Conservation (phyloP, 1,139 yeast species). For the Chernovozyma sophiae-reginae region DNA sequence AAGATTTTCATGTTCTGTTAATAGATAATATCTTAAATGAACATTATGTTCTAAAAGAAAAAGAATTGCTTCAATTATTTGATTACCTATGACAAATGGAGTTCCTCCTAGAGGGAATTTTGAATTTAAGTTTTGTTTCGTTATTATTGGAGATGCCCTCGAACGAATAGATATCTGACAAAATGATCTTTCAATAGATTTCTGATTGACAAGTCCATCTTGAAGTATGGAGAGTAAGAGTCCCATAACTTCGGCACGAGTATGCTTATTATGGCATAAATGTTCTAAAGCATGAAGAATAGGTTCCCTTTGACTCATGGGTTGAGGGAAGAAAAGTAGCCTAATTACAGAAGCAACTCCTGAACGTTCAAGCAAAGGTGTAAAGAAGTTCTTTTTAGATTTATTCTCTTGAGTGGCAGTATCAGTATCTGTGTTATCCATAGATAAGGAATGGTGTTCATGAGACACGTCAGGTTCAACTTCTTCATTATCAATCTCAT, state of each 20-base stretch:
- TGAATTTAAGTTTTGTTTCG: not conserved
- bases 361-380: slow-evolving; percentile 69
- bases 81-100: slow-evolving; percentile 69
- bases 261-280: slow-evolving; percentile 73
- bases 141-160: slow-evolving; percentile 2
- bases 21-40: slow-evolving; percentile 69
- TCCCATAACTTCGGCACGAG: slow-evolving; percentile 73
- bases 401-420: slow-evolving; percentile 4
- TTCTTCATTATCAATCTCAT: slow-evolving; percentile 24
- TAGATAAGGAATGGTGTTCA: not conserved
- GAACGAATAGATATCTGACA: slow-evolving; percentile 45
- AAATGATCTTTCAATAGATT: slow-evolving; percentile 63
- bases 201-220: slow-evolving; percentile 66
- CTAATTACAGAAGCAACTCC: slow-evolving; percentile 76
- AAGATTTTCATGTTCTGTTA: slow-evolving; percentile 75
- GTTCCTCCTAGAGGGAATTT: slow-evolving; percentile 60
- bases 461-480: slow-evolving; percentile 16
- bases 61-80: slow-evolving; percentile 71
- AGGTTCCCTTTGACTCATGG: slow-evolving; percentile 58
- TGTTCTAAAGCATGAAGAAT: slow-evolving; percentile 65
- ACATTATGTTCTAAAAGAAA: slow-evolving; percentile 66
- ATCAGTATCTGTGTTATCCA: not conserved
- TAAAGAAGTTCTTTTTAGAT: slow-evolving; percentile 41
- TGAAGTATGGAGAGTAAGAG: slow-evolving; percentile 64
- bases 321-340: slow-evolving; percentile 70